Conservation (phyloP, 2,329 filamentous ascomycete species). For the Alternaria infectoria region DNA sequence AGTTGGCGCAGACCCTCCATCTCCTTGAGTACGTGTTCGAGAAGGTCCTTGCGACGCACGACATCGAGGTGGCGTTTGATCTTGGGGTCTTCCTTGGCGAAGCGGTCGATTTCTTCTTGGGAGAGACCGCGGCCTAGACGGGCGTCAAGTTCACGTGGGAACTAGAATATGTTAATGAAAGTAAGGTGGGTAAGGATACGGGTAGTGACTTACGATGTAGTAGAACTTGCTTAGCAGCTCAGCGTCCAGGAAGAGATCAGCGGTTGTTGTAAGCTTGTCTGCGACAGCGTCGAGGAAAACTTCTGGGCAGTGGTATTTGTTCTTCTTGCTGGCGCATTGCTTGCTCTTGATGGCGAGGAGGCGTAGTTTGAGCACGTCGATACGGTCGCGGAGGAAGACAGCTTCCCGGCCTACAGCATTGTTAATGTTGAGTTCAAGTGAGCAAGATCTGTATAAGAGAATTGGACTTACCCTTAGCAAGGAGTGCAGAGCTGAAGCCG, state of each 20-base stretch:
- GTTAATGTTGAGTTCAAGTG: constrained; percentile 8
- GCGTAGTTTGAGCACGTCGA: constrained; percentile 89
- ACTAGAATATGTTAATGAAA: constrained; percentile 51
- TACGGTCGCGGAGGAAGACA: constrained; percentile 89
- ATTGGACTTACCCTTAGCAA: constrained; percentile 72
- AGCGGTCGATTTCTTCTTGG: constrained; percentile 81
- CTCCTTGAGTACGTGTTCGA: constrained; percentile 92
- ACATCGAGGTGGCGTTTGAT: constrained; percentile 89
- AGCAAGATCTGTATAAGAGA: background rate
- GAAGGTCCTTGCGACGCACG: constrained; percentile 86
- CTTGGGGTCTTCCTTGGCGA: constrained; percentile 92
- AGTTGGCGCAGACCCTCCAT: constrained; percentile 90
- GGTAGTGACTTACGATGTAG: constrained; percentile 66
- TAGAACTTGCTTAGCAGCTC: constrained; percentile 97
- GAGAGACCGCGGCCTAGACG: constrained; percentile 82
- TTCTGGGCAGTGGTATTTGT: constrained; percentile 97
- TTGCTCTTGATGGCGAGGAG: constrained; percentile 86
- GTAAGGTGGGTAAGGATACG: background rate
- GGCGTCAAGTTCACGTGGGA: constrained; percentile 88
- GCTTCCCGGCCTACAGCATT: constrained; percentile 77
- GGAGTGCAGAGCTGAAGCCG: constrained; percentile 85
- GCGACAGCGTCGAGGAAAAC: constrained; percentile 98
- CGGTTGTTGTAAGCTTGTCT: constrained; percentile 91
- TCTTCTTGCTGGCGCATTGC: constrained; percentile 81
- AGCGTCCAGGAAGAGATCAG: constrained; percentile 95